Base-by-base conservation (phyloP, 2,329 filamentous ascomycete species). In the Neophaeococcomyces aloes region DNA sequence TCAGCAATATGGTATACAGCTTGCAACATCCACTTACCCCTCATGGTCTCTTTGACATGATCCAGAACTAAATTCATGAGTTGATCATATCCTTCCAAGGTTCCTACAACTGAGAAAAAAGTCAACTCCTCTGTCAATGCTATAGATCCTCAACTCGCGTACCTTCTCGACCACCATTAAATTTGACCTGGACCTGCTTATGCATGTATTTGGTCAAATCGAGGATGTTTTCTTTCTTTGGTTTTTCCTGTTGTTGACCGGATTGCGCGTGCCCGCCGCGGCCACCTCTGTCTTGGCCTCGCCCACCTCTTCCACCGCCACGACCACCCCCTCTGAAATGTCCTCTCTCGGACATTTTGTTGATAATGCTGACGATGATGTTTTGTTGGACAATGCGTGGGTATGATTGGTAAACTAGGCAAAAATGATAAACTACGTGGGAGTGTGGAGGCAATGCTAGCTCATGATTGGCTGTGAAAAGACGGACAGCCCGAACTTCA, bases 151-250 rank as follows among this genome's bases (percentile, higher is more conserved):
- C 23, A 2, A 29, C 17, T 23, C 39, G 61, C 73, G 49, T 61
- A 91, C 87, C 85, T 72, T 95, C 87, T 48, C 89, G 72, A 1
- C 91, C 91, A 32, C 91, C 91, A 59, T 86, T 95, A 65, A 98
- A 96, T 68, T 96, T 96, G 61, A 98, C 88, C 7, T 76, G 83
- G 55, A 98, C 86, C 60, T 83, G 76, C 76, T 95, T 94, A 65
- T 98, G 87, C 83, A 94, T 87, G 66, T 96, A 98, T 69, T 94
- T 94, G 61, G 74, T 79, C 58, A 98, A 66, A 61, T 98, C 89
- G 42, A 98, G 77, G 57, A 98, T 98, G 64, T 95, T 96, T 67
- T 98, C 91, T 73, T 96, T 96, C 78, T 94, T 95, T 48, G 87
- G 86, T 57, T 81, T 78, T 66, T 93, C 85, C 54, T 74, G 68